Conservation (phyloP, 2,329 filamentous ascomycete species). For the Xylaria sp. region DNA sequence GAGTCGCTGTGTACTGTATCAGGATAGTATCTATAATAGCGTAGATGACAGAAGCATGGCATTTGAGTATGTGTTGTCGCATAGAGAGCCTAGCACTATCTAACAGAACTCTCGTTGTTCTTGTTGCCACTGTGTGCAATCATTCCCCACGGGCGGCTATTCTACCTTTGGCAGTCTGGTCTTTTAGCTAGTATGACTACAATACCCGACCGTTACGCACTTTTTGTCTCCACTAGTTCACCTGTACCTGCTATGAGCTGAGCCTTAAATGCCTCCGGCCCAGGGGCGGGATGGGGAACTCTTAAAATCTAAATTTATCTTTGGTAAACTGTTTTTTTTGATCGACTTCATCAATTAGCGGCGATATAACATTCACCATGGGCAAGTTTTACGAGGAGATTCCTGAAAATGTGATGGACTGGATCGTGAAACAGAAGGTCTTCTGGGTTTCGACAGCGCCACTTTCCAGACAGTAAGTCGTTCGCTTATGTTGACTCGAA, state of each 20-base stretch:
- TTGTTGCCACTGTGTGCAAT: background rate
- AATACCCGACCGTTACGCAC: background rate
- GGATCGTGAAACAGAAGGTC: constrained; percentile 74
- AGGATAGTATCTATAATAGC: no score
- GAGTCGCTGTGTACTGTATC: no score
- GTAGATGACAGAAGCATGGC: no score
- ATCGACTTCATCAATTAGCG: background rate
- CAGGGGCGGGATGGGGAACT: background rate
- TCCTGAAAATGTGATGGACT: constrained; percentile 62
- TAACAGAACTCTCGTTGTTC: background rate
- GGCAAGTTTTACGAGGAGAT: constrained; percentile 49
- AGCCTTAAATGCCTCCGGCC: background rate
- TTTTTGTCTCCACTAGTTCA: background rate
- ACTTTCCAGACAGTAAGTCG: constrained; percentile 53
- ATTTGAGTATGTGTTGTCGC: no score
- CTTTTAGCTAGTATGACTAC: background rate
- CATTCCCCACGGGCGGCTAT: background rate
- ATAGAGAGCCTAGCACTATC: background rate
- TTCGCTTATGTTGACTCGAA: background rate
- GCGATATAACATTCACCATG: constrained; percentile 39
- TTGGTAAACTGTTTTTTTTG: background rate
- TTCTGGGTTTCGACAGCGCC: constrained; percentile 83
- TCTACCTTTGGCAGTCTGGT: background rate
- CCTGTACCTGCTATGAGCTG: background rate
- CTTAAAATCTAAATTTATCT: background rate